These are phyloP conservation scores for Grifola frondosa DNA, from an alignment of 1,284 basidiomycete species.

Conservation along the genomic window DNA sequence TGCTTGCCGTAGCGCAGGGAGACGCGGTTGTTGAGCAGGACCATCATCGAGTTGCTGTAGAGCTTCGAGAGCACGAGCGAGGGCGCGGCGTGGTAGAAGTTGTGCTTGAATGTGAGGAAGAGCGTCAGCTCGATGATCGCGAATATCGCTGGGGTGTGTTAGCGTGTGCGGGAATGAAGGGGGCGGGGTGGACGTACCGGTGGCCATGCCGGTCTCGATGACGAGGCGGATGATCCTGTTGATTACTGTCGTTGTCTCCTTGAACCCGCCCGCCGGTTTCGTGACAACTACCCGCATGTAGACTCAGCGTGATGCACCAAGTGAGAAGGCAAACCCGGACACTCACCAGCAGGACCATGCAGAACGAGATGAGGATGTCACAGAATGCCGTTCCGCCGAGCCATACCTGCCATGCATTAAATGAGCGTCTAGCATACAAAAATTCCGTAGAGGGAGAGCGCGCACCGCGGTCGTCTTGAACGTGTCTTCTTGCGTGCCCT, in stretches of 20 bases:
- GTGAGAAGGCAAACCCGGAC: no score
- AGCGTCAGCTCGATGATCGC: conserved; percentile 10
- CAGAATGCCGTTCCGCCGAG: conserved; percentile 10
- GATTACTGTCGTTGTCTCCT: conserved; percentile 2
- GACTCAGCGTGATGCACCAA: neutral
- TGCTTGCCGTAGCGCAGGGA: no score
- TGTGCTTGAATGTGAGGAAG: conserved; percentile 9
- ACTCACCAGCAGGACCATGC: conserved; percentile 14
- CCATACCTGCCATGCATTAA: conserved; percentile 7
- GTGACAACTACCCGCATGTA: neutral
- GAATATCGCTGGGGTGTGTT: conserved; percentile 2
- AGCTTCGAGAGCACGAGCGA: conserved; percentile 13
- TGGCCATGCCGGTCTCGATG: conserved; percentile 10
- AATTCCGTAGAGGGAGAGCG: no score
- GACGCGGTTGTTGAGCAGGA: conserved; percentile 15
- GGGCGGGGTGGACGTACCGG: conserved; percentile 3
- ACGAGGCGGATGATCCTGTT: conserved; percentile 7
- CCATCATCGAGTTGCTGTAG: conserved; percentile 15
- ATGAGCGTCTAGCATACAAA: no score
- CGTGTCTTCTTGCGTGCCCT: neutral
- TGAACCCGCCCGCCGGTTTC: neutral
- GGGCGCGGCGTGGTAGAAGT: conserved; percentile 11
- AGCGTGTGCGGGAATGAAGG: neutral
- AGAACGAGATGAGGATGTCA: conserved; percentile 13
- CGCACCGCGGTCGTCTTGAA: neutral